phyloP scores from a whole-genome alignment of 371 early-diverging fungal species.

The Apophysomyces elegans region DNA sequence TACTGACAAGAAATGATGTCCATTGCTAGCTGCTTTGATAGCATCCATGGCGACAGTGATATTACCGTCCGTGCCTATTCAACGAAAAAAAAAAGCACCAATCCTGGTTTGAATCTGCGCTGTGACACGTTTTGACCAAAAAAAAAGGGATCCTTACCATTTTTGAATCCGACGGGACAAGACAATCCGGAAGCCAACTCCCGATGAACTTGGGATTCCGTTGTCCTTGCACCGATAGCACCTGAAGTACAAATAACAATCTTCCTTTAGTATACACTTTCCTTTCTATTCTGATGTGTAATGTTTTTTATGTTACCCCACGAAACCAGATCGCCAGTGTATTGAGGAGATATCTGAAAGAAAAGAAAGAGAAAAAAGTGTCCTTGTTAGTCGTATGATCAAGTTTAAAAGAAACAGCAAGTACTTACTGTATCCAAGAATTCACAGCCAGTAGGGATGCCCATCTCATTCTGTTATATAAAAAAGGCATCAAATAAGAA shows the following conservation, averaged over 20 bases:
- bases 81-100: conserved; percentile 21
- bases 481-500: conserved; percentile 5
- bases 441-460: conserved; percentile 85
- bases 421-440: conserved; percentile 74
- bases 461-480: conserved; percentile 61
- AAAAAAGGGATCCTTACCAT: conserved; percentile 45
- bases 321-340: conserved; percentile 76
- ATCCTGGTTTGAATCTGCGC: background rate
- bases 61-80: conserved; percentile 80
- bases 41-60: conserved; percentile 89
- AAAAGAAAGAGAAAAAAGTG: background rate
- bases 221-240: conserved; percentile 93
- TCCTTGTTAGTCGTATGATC: background rate
- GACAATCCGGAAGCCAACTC: conserved; percentile 92
- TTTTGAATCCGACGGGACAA: conserved; percentile 95
- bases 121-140: background rate
- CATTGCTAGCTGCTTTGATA: conserved; percentile 82
- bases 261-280: background rate
- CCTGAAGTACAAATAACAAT: conserved; percentile 27
- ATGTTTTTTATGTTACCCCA: conserved; percentile 58
- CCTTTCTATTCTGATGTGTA: conserved; percentile 8
- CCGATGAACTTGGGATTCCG: conserved; percentile 90
- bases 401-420: background rate
- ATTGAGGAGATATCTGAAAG: conserved; percentile 74
- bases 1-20: conserved; percentile 94